A percentile compares a stretch with the other conserved stretches of the same genome.
Conservation (phyloP, 2,329 filamentous ascomycete species). For the Ceratocystis harringtonii region DNA sequence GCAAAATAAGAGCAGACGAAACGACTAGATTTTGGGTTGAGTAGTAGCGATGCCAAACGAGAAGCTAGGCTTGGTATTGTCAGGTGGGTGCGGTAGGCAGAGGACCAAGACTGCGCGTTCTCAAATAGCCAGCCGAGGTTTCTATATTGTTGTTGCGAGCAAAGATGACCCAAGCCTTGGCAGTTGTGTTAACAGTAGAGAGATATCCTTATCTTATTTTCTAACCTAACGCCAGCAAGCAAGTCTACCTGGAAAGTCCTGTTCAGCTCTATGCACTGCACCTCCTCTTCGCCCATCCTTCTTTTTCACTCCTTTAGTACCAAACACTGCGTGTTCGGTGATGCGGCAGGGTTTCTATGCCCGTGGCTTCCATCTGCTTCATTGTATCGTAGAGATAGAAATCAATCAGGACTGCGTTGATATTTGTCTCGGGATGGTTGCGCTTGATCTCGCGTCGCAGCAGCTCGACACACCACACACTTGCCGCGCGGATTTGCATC, state of each 20-base stretch:
- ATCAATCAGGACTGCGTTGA: conserved; percentile 88
- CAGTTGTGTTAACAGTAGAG: conserved; percentile 16
- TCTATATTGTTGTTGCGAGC: conserved; percentile 68
- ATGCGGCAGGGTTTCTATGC: conserved; percentile 54
- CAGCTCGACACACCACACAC: conserved; percentile 91
- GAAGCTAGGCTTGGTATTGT: background rate
- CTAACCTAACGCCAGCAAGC: background rate
- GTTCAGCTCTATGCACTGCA: background rate
- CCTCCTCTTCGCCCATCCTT: background rate
- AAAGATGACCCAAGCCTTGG: conserved; percentile 39
- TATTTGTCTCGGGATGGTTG: conserved; percentile 51
- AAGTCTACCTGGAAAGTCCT: background rate
- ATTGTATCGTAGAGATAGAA: conserved; percentile 94
- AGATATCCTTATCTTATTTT: background rate
- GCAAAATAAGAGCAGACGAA: background rate
- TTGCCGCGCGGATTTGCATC: conserved; percentile 75
- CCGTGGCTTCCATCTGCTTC: conserved; percentile 60
- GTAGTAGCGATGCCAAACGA: background rate
- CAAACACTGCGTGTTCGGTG: conserved; percentile 88
- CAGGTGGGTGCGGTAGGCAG: background rate
- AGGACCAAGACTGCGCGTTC: conserved; percentile 27
- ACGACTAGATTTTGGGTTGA: background rate
- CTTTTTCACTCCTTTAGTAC: conserved; percentile 46
- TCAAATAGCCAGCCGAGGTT: conserved; percentile 83
- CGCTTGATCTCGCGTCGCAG: conserved; percentile 66